phyloP scores from a whole-genome alignment of 495 filamentous ascomycete species.

The Sordaria brevicollis region DNA sequence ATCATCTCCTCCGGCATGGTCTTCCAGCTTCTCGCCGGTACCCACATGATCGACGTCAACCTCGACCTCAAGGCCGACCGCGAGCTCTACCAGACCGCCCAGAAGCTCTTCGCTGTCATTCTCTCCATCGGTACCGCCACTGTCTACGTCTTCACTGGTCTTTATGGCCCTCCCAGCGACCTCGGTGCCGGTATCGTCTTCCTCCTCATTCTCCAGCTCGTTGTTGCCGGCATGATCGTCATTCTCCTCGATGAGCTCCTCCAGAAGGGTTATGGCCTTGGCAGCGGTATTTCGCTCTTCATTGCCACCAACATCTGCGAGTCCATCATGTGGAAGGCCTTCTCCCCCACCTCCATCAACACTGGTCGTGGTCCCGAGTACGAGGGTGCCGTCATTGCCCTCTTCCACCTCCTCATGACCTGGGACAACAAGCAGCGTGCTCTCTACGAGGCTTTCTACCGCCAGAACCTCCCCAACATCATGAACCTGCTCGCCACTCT shows the following conservation, averaged over 20 bases:
- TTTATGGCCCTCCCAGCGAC: conserved; percentile 92
- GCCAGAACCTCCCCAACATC: conserved; percentile 98
- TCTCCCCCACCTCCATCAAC: conserved; percentile 98
- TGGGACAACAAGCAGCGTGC: conserved; percentile 98
- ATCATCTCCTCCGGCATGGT: conserved; percentile 99
- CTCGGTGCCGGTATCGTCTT: conserved; percentile 97
- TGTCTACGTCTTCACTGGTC: conserved; percentile 93
- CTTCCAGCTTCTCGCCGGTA: conserved; percentile 98
- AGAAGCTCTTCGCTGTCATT: conserved; percentile 99
- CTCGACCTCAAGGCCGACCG: conserved; percentile 98
- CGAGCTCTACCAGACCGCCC: conserved; percentile 98
- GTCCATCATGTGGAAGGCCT: conserved; percentile 99
- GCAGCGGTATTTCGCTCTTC: conserved; percentile 97
- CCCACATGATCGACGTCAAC: conserved; percentile 99
- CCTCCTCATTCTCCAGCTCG: conserved; percentile 91
- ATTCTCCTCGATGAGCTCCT: conserved; percentile 98
- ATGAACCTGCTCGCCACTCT: conserved; percentile 96
- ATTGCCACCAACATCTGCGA: conserved; percentile 99
- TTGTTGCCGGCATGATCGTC: conserved; percentile 93
- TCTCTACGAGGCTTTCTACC: conserved; percentile 95
- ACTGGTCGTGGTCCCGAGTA: conserved; percentile 98
- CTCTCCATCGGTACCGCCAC: conserved; percentile 94
- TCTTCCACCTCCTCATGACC: conserved; percentile 96
- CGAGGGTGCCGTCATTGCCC: conserved; percentile 95
- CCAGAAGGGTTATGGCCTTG: conserved; percentile 98